phyloP scores from a whole-genome alignment of 768 basidiomycete species.

The Paxillus involutus region DNA sequence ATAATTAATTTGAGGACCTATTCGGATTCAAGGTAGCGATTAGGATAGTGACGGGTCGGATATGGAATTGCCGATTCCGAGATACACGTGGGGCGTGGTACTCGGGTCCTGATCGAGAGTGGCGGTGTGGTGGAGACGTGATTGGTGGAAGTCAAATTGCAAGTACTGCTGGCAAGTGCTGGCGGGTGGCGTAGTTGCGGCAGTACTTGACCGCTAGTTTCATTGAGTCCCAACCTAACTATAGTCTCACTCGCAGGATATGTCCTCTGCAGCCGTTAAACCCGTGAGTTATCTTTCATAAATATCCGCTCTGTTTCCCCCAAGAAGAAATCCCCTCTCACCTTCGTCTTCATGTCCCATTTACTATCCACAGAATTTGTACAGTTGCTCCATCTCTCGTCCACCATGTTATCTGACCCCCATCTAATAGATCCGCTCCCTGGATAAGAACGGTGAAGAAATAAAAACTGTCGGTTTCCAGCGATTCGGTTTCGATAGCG shows the following conservation, averaged over 20 bases:
- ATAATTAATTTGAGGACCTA: slow-evolving; percentile 1
- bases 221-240: too few species aligned
- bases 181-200: too few species aligned
- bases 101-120: background rate
- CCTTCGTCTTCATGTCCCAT: slow-evolving; percentile 19
- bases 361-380: slow-evolving; percentile 21
- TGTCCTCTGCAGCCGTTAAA: background rate
- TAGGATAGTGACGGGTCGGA: background rate
- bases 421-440: slow-evolving; percentile 49
- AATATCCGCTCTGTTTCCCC: background rate
- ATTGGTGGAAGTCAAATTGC: background rate
- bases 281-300: slow-evolving; percentile 7
- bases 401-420: slow-evolving; percentile 5
- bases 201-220: too few species aligned
- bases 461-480: slow-evolving; percentile 81
- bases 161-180: too few species aligned
- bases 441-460: slow-evolving; percentile 74
- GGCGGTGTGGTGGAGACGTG: background rate
- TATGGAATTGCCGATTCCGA: background rate
- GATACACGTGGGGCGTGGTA: background rate
- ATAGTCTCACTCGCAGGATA: too few species aligned
- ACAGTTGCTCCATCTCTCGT: background rate
- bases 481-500: slow-evolving; percentile 88
- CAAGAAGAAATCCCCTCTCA: background rate
- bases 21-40: background rate